Percentiles rank a stretch among this genome's conserved stretches.
Evolutionary conservation across 2,329 filamentous ascomycete genomes (phyloP).

Genomic region (Fusarium coicis): DNA sequence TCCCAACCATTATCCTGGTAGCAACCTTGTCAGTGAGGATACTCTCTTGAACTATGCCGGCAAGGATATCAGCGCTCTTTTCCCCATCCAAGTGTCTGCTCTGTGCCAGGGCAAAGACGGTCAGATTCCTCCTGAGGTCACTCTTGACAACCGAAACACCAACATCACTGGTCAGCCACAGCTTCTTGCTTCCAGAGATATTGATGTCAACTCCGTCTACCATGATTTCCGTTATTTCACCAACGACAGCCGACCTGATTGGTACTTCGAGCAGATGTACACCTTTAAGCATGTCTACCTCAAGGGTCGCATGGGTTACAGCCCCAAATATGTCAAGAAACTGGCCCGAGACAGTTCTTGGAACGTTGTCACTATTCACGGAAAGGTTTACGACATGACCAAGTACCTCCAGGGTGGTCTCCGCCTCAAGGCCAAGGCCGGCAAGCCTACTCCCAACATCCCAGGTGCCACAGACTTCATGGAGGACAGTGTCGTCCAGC

Average conservation of each 20-base stretch:
- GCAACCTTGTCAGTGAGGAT: constrained; percentile 63
- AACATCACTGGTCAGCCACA: constrained; percentile 78
- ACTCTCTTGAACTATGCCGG: constrained; percentile 84
- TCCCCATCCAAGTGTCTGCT: constrained; percentile 93
- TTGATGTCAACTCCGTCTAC: constrained; percentile 80
- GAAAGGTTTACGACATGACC: constrained; percentile 88
- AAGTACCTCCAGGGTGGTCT: constrained; percentile 83
- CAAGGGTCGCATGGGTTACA: constrained; percentile 89
- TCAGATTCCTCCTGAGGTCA: constrained; percentile 74
- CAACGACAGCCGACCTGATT: constrained; percentile 85
- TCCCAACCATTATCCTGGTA: constrained; percentile 77
- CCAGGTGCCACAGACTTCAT: constrained; percentile 79
- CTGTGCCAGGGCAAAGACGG: constrained; percentile 84
- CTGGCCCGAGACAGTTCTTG: constrained; percentile 72
- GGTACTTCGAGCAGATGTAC: constrained; percentile 91
- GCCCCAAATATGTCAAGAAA: constrained; percentile 77
- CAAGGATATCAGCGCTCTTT: constrained; percentile 85
- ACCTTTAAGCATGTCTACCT: constrained; percentile 81
- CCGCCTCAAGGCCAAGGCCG: constrained; percentile 65
- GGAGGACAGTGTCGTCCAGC: constrained; percentile 74
- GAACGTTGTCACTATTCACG: constrained; percentile 81
- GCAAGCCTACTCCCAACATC: constrained; percentile 59
- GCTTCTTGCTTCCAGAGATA: constrained; percentile 64
- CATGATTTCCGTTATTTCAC: constrained; percentile 92
- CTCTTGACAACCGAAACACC: constrained; percentile 81